Percentiles rank a stretch among this genome's conserved stretches.
Evolutionary conservation across 345 rosid genomes (phyloP).

Genomic region (Raphanus sativus): DNA sequence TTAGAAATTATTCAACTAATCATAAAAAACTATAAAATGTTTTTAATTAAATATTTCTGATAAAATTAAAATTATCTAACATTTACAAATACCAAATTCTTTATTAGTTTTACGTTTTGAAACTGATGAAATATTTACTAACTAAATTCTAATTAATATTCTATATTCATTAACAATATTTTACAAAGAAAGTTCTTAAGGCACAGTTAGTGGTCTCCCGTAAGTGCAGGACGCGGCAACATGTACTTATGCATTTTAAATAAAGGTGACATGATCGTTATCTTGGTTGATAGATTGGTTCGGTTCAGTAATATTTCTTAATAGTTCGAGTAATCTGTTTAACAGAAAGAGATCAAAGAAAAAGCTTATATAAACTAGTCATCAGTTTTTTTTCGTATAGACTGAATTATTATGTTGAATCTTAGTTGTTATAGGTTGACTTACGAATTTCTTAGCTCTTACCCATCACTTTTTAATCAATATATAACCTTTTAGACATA

Average conservation of each 20-base stretch:
- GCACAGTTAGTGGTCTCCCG: not conserved
- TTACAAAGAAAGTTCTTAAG: not conserved
- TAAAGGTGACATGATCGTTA: constrained; percentile 1
- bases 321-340: not conserved
- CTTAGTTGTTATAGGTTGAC: not conserved
- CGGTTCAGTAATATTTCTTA: not conserved
- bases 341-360: not conserved
- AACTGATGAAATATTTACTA: too few species aligned
- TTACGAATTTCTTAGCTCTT: not conserved
- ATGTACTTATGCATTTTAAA: not conserved
- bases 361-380: not conserved
- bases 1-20: too few species aligned
- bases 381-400: not conserved
- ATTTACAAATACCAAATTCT: too few species aligned
- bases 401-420: not conserved
- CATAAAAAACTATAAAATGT: too few species aligned
- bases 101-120: too few species aligned
- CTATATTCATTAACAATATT: not conserved
- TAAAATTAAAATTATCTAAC: too few species aligned
- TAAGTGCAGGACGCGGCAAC: constrained; percentile 25
- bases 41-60: too few species aligned
- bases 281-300: constrained; percentile 1
- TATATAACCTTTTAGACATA: too few species aligned
- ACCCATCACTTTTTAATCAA: not conserved
- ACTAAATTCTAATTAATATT: not conserved